Evolutionary conservation across 1,284 basidiomycete species (phyloP), one percentile per base, ranked within the genome.

Genomic region (Ceratobasidium theobromae): DNA sequence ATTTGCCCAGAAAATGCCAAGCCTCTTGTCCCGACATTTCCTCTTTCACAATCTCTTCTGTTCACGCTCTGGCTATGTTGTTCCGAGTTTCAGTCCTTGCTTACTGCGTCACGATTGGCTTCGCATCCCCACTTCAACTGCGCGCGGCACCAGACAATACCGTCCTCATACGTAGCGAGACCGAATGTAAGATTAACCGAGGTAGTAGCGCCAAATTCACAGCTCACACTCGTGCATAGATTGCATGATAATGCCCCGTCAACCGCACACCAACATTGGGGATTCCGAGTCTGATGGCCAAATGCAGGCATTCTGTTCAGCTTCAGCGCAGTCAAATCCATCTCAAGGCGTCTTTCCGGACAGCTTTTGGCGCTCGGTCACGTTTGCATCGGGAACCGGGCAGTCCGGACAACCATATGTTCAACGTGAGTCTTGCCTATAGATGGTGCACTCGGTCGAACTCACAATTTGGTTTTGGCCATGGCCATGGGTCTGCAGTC

Each of bases 351-450:
- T 40, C n/a, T 58, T 71, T 25, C 38, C 69, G 12, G 43, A 51
- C n/a, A 48, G 60, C 40, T 71, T 71, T 45, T 71, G 70, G 70
- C 62, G 30, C 8, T 23, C 51, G 33, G 69, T 69, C 16, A 52
- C 64, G 3, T 48, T 66, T 38, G 53, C 55, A 38, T 58, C 25
- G n/a, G 67, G 62, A 18, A 68, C 53, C 30, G 58, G 70, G 38
- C 58, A 40, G 66, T 66, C 51, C 23, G 67, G 52, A 18, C 51
- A 67, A 27, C 21, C 14, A 52, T 65, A 57, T 45, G 49, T 65
- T 21, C 66, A 68, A 21, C 28, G 52, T 67, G 40, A 51, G 62
- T 32, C 4, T 53, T 35, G n/a, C 16, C 33, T 35, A 18, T 8
- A n/a, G n/a, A n/a, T n/a, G n/a, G n/a, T n/a, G n/a, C n/a, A n/a